Base-by-base conservation (phyloP, 2,329 filamentous ascomycete species). In the Fusarium chlamydosporum region DNA sequence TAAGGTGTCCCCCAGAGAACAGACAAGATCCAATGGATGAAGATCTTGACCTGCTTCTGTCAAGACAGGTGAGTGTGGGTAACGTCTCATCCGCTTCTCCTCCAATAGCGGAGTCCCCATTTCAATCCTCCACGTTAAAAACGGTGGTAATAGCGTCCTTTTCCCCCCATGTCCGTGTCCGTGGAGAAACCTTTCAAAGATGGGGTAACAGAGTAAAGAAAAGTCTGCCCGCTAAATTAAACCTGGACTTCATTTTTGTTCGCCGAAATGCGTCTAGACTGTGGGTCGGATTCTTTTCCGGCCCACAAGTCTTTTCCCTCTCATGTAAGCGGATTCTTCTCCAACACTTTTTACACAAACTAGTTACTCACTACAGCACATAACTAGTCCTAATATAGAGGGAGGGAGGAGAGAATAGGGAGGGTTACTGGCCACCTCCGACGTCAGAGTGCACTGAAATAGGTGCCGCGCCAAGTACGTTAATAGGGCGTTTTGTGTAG, bases 91-190 rank as follows among this genome's bases (percentile, higher is more conserved):
- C 18, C 10, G 13, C 16, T 27, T 41, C 48, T 20, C 23, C 29
- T 57, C 67, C 67, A 69, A 69, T 70, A 20, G 50, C 67, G 50
- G 67, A 42, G 29, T 33, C 56, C n/a, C 67, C 62, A 64, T 64
- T 42, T 46, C 51, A 26, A 50, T 38, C 12, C 18, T 66, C 62
- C 51, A n/a, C 43, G 29, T 41, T 46, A 26, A 23, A 47, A 56
- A 42, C 34, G 46, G 46, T 50, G 16, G 12, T 34, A 35, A 15
- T 35, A 35, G 33, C 33, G 33, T 15, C 10, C 23, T 7, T 9
- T n/a, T 11, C 16, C 16, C 16, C 23, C 31, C 33, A 23, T 23
- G 23, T 23, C 23, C 5, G 23, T 23, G 23, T 23, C 23, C 38
- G 16, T 34, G 41, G 37, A 56, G 31, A 45, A 64, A 23, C 3